Percentiles rank a stretch among this genome's conserved stretches.
Evolutionary conservation across 2,329 filamentous ascomycete species (phyloP).

Genomic region (Chalaropsis ovoidea): DNA sequence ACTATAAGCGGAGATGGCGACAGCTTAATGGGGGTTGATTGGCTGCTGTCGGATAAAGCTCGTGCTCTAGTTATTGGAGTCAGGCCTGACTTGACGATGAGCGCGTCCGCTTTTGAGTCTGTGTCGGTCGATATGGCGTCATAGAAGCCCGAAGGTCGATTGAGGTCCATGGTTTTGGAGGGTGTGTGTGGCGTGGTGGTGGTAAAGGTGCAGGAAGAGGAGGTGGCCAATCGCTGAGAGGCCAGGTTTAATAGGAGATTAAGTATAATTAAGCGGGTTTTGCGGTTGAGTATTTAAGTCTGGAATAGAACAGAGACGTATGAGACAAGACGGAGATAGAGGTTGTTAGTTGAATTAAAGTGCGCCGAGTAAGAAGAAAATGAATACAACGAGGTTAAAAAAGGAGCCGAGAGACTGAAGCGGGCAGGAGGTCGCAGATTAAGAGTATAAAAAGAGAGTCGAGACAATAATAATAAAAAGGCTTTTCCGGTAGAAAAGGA

Average conservation of each 20-base stretch:
- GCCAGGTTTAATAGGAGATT: neutral
- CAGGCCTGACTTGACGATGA: neutral
- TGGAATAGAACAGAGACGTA: neutral
- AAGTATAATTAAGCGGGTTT: neutral
- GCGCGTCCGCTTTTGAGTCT: neutral
- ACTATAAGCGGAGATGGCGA: slow-evolving; percentile 50
- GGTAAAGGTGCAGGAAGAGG: neutral
- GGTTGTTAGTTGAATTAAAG: neutral
- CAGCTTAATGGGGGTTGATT: slow-evolving; percentile 42
- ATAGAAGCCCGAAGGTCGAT: slow-evolving; percentile 9
- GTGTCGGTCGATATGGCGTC: slow-evolving; percentile 3
- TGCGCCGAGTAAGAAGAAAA: neutral
- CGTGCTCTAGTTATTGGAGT: slow-evolving; percentile 18
- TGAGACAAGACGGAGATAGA: neutral
- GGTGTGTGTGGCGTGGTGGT: neutral
- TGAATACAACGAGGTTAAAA: neutral
- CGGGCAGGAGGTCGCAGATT: neutral
- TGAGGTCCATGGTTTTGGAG: slow-evolving; percentile 13
- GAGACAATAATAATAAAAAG: neutral
- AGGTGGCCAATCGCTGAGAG: slow-evolving; percentile 1
- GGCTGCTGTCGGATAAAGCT: slow-evolving; percentile 23
- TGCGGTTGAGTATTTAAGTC: neutral
- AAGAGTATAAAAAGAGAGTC: neutral
- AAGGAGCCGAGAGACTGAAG: neutral
- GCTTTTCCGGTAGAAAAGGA: neutral